These are phyloP conservation scores for Mycena venus DNA, from an alignment of 768 basidiomycete species.

Conservation along the genomic window DNA sequence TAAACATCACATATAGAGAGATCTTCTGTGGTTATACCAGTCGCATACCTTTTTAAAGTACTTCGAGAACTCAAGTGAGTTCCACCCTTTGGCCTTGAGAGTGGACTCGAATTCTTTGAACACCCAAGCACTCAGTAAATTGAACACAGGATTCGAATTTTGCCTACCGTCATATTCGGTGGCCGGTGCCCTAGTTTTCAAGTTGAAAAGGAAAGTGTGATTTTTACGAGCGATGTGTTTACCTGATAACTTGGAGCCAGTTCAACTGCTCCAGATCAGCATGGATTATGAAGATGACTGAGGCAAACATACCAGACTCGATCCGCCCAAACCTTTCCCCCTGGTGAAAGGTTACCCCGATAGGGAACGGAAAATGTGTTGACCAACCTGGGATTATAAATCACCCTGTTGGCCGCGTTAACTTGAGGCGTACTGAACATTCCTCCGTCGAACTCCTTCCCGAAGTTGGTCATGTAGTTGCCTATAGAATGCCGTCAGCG, in stretches of 20 bases:
- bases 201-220: not conserved
- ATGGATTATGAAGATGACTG: not conserved
- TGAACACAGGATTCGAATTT: not conserved
- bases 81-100: slow-evolving; percentile 11
- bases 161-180: slow-evolving; percentile 6
- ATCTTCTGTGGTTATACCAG: too few relatives aligned
- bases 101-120: not conserved
- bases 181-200: slow-evolving; percentile 1
- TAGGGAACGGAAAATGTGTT: too few relatives aligned
- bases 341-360: not conserved
- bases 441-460: slow-evolving; percentile 9
- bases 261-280: too few relatives aligned
- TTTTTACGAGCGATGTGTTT: too few relatives aligned
- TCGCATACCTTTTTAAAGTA: slow-evolving; percentile 17
- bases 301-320: not conserved
- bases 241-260: slow-evolving; percentile 14
- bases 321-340: slow-evolving; percentile 11
- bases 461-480: slow-evolving; percentile 18
- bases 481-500: not conserved
- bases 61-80: not conserved
- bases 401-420: not conserved
- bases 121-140: not conserved
- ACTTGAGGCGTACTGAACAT: slow-evolving; percentile 13
- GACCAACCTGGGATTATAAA: slow-evolving; percentile 5
- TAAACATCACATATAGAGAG: too few relatives aligned